Evolutionary conservation across 305 asterid species (phyloP), one percentile per base, ranked within the genome.

Genomic region (Fraxinus sp.): DNA sequence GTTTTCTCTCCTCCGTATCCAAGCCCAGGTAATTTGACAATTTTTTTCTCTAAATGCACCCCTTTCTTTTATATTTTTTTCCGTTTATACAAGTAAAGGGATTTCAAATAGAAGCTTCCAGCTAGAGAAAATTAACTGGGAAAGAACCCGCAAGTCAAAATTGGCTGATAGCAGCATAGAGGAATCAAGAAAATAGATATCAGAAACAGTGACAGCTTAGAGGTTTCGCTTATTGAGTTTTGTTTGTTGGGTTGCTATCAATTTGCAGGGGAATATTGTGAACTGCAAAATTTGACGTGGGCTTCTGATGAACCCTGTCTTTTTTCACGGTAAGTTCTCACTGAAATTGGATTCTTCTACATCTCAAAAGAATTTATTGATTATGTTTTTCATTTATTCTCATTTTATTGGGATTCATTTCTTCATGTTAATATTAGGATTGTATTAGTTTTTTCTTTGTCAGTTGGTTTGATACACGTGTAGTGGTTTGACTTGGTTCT

Each of bases 81-180:
- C 10, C n/a, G 3, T 66, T 24, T 66, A 66, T 66, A 9, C 36
- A 24, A 26, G n/a, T 28, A 36, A 24, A 66, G n/a, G 71, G 36
- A 66, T 66, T 26, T 66, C 74, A 26, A 22, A 8, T 66, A 66
- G 74, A 66, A 66, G 74, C 74, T 66, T 66, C 74, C 74, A 66
- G 37, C 74, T 26, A 26, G 74, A 26, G 37, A 4, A 64, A 10
- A 66, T 24, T 3, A 24, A 66, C 74, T 10, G 7, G 73, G 37
- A 66, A 28, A 24, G 74, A 26, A 20, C 18, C 20, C 74, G 4
- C 13, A 24, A 66, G 74, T 66, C 74, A 66, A 66, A 66, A 66
- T 66, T 66, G 37, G 74, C 74, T 66, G 74, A 66, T 66, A 66
- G 74, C 74, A 26, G 74, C 74, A 66, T 10, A 24, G n/a, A 24